Conservation (phyloP, 192 early-diverging fungal genomes). For the Thamnidium elegans region DNA sequence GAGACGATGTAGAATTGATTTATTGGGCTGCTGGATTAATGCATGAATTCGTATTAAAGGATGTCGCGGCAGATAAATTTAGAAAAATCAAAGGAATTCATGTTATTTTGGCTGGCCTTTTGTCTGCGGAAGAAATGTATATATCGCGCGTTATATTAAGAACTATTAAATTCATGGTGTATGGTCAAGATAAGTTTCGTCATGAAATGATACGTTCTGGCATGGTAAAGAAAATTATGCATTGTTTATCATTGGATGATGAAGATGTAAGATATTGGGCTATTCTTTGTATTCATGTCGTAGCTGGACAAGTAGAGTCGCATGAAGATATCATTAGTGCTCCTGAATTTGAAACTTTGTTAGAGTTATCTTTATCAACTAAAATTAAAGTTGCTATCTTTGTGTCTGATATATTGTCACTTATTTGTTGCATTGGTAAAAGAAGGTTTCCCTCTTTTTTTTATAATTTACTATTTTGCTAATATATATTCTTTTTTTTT, state of each 20-base stretch:
- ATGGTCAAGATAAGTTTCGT: conserved; percentile 57
- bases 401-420: conserved; percentile 34
- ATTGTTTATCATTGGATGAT: conserved; percentile 58
- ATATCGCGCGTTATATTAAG: conserved; percentile 70
- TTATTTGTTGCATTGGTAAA: conserved; percentile 36
- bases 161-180: conserved; percentile 66
- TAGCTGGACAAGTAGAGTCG: conserved; percentile 39
- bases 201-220: conserved; percentile 59
- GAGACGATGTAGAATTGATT: conserved; percentile 74
- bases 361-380: conserved; percentile 25
- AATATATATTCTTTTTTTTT: not conserved
- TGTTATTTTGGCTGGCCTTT: conserved; percentile 52
- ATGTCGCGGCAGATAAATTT: conserved; percentile 60
- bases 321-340: conserved; percentile 33
- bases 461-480: not conserved
- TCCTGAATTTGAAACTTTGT: conserved; percentile 32
- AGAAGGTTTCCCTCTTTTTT: not conserved
- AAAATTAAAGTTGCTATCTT: conserved; percentile 27
- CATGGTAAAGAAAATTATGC: conserved; percentile 59
- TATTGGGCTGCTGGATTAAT: conserved; percentile 77
- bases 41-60: conserved; percentile 73
- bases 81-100: conserved; percentile 56
- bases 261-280: conserved; percentile 78
- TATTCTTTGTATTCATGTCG: conserved; percentile 45
- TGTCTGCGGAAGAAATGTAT: conserved; percentile 58